These are phyloP conservation scores for Ceratobasidium sp. DNA, from an alignment of 1,284 basidiomycete genomes.

Conservation along the genomic window DNA sequence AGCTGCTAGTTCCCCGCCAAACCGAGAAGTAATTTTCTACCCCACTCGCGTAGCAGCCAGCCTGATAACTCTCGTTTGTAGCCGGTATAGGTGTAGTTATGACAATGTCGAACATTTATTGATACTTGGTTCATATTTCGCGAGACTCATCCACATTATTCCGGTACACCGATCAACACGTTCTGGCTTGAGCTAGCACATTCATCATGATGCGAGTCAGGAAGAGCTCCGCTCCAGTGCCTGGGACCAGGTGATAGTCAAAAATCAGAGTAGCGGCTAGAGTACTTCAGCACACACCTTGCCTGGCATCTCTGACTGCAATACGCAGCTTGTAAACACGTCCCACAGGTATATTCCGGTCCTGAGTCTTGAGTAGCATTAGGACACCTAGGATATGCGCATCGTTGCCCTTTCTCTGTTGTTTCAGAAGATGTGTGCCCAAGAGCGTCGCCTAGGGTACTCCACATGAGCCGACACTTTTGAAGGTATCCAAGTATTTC, in stretches of 20 bases:
- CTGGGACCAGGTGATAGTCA: not conserved
- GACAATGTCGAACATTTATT: too few species aligned
- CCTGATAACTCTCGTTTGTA: too few species aligned
- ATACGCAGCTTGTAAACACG: not conserved
- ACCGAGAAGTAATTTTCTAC: too few species aligned
- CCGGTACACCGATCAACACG: not conserved
- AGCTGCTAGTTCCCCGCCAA: too few species aligned
- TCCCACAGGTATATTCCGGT: not conserved
- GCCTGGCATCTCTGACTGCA: not conserved
- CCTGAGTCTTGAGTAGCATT: not conserved
- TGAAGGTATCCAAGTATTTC: not conserved
- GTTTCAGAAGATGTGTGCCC: not conserved
- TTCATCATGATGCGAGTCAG: not conserved
- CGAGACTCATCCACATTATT: not conserved
- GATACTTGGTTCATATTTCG: too few species aligned
- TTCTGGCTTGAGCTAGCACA: not conserved
- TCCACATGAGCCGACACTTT: conserved; percentile 7
- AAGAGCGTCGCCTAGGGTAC: not conserved
- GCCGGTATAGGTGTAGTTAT: too few species aligned
- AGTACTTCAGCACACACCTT: not conserved
- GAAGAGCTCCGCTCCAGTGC: not conserved
- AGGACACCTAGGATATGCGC: conserved; percentile 9
- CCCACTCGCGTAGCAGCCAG: too few species aligned
- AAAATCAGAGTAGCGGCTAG: not conserved
- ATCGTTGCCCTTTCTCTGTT: not conserved